phyloP scores from a whole-genome alignment of 495 filamentous ascomycete species.

The Melanomma pulvis-pyrius region DNA sequence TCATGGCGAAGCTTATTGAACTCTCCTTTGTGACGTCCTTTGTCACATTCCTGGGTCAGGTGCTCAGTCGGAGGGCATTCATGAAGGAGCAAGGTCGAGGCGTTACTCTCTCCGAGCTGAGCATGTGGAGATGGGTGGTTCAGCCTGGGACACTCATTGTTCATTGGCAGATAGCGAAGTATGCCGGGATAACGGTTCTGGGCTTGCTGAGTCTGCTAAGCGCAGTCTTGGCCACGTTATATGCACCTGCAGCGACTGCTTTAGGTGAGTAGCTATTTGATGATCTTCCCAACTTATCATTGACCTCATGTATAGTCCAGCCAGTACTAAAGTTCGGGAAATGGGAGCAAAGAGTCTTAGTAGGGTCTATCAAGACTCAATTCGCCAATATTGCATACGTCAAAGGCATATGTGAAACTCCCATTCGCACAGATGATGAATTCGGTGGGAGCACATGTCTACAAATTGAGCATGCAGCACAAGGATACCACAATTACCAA shows the following conservation, averaged over 20 bases:
- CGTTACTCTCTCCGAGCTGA: slow-evolving; percentile 70
- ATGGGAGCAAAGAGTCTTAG: slow-evolving; percentile 50
- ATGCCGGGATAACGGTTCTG: slow-evolving; percentile 62
- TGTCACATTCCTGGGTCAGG: slow-evolving; percentile 73
- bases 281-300: not conserved
- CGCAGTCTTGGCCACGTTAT: slow-evolving; percentile 66
- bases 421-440: slow-evolving; percentile 53
- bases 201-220: slow-evolving; percentile 61
- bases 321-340: slow-evolving; percentile 63
- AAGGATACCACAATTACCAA: slow-evolving; percentile 60
- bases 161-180: slow-evolving; percentile 62
- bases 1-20: slow-evolving; percentile 75
- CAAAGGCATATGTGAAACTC: slow-evolving; percentile 58
- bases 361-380: slow-evolving; percentile 57
- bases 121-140: slow-evolving; percentile 57
- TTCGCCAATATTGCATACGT: slow-evolving; percentile 64
- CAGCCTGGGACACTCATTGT: slow-evolving; percentile 69
- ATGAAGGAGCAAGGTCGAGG: slow-evolving; percentile 56
- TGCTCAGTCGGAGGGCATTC: slow-evolving; percentile 66
- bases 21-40: slow-evolving; percentile 76
- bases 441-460: slow-evolving; percentile 59
- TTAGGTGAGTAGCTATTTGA: slow-evolving; percentile 48
- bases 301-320: slow-evolving; percentile 49
- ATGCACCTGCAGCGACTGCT: slow-evolving; percentile 73
- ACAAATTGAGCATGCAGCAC: slow-evolving; percentile 63